Conservation (phyloP, 2,329 filamentous ascomycete genomes). For the Fusarium pseudograminearum region DNA sequence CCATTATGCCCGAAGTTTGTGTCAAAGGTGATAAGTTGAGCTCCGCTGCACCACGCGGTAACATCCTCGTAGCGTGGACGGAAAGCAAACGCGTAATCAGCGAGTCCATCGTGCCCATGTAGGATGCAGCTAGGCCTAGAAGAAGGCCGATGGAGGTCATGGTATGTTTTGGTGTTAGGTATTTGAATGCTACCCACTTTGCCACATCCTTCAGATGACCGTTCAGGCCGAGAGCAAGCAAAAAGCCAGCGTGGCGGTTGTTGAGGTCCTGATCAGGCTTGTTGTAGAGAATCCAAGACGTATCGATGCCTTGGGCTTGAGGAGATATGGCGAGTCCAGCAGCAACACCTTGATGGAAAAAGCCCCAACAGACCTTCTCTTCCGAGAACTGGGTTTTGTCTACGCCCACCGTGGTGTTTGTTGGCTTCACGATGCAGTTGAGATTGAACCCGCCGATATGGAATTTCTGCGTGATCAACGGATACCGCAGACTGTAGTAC, state of each 20-base stretch:
- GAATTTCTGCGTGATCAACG: slow-evolving; percentile 92
- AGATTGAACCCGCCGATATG: slow-evolving; percentile 91
- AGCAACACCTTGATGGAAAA: slow-evolving; percentile 97
- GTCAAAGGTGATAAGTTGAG: slow-evolving; percentile 92
- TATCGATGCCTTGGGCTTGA: slow-evolving; percentile 92
- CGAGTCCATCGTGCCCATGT: slow-evolving; percentile 97
- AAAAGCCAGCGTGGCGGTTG: slow-evolving; percentile 94
- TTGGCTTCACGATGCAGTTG: slow-evolving; percentile 90
- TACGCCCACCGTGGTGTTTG: slow-evolving; percentile 91
- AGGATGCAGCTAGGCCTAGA: slow-evolving; percentile 90
- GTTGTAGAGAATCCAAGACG: slow-evolving; percentile 99
- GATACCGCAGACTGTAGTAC: slow-evolving; percentile 87
- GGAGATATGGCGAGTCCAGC: slow-evolving; percentile 91
- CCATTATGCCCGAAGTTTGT: slow-evolving; percentile 97
- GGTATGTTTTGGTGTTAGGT: slow-evolving; percentile 97
- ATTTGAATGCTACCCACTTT: slow-evolving; percentile 99
- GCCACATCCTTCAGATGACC: slow-evolving; percentile 94
- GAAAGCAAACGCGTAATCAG: slow-evolving; percentile 92
- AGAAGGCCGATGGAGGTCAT: slow-evolving; percentile 99
- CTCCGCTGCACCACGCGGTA: slow-evolving; percentile 91
- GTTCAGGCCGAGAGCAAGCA: slow-evolving; percentile 91
- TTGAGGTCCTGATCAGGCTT: slow-evolving; percentile 88
- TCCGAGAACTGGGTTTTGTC: slow-evolving; percentile 90
- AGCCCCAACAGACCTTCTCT: slow-evolving; percentile 98
- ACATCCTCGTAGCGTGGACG: slow-evolving; percentile 94